These are phyloP conservation scores for Phytophthora idaei DNA, from an alignment of 352 stramenopile species.

Conservation along the genomic window DNA sequence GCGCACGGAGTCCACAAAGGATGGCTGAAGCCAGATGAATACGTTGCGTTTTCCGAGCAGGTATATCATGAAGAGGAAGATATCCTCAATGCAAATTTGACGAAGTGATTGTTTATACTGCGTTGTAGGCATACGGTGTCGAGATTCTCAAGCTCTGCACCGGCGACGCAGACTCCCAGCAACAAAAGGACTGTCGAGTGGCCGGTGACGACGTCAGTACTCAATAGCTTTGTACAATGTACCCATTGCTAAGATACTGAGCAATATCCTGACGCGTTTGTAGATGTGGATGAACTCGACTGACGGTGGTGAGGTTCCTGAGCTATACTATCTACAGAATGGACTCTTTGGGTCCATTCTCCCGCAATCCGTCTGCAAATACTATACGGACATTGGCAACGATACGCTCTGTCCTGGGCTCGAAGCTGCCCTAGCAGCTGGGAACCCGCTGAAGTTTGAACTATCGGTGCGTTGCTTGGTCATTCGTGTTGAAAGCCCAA, in stretches of 20 bases:
- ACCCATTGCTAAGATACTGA: conserved; percentile 4
- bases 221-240: neutral
- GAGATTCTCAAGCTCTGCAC: conserved; percentile 78
- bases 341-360: conserved; percentile 78
- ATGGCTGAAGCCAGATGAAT: conserved; percentile 75
- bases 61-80: conserved; percentile 18
- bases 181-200: conserved; percentile 75
- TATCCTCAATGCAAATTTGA: neutral
- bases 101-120: conserved; percentile 1
- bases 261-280: neutral
- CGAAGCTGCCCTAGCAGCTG: conserved; percentile 45
- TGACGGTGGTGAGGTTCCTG: conserved; percentile 72
- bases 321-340: conserved; percentile 82
- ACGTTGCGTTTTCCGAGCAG: conserved; percentile 82
- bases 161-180: conserved; percentile 57
- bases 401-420: conserved; percentile 74
- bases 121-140: conserved; percentile 62
- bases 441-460: conserved; percentile 74
- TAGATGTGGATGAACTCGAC: conserved; percentile 85
- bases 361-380: conserved; percentile 71
- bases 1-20: conserved; percentile 65
- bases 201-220: conserved; percentile 56
- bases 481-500: neutral
- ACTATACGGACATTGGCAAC: conserved; percentile 62
- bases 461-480: conserved; percentile 48